Base-by-base conservation (phyloP, 768 basidiomycete genomes). In the Leccinellum rugosiceps region DNA sequence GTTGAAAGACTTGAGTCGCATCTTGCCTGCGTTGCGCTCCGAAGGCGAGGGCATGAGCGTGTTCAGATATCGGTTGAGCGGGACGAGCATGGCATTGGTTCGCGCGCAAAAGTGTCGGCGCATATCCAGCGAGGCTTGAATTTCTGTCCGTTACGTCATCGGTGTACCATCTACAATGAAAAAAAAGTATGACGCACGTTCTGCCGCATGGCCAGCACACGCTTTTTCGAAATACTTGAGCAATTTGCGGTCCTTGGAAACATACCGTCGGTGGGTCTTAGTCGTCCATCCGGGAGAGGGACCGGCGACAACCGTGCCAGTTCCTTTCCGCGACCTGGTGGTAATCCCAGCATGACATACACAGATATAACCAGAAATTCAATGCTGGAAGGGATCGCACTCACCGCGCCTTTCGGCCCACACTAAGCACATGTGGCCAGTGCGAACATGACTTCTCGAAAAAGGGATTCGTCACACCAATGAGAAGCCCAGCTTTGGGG, bases 401-500 rank as follows among this genome's bases (percentile, higher is more conserved):
- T 58, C 63, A 86, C 85, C 67, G 65, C 23, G 67, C 68, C 38
- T 74, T 74, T 54, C 77, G 74, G 25, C 88, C 88, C 35, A 94
- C 73, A 53, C 87, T 89, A 34, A 95, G 73, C 2, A 88, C 72
- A 71, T 96, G 91, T 3, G 92, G 90, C 91, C 92, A 96, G 70
- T 94, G 90, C 1, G 78, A 76, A 66, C 90, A 93, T 1, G 83
- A 82, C 52, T 83, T 84, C 65, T 87, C 85, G 52, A 95, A 88
- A 65, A 92, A 86, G 0, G 94, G 94, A 65, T 95, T 96, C 1
- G 94, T 96, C 9, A 92, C 89, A 9, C 94, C 92, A 3, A 96
- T 69, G 6, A 96, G 63, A 3, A 91, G 70, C 1, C 92, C 93
- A 1, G 86, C 72, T 69, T 85, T 85, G 1, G 91, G 92, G n/a